Base-by-base conservation (phyloP, 495 filamentous ascomycete genomes). In the Penicillium longicatenatum region DNA sequence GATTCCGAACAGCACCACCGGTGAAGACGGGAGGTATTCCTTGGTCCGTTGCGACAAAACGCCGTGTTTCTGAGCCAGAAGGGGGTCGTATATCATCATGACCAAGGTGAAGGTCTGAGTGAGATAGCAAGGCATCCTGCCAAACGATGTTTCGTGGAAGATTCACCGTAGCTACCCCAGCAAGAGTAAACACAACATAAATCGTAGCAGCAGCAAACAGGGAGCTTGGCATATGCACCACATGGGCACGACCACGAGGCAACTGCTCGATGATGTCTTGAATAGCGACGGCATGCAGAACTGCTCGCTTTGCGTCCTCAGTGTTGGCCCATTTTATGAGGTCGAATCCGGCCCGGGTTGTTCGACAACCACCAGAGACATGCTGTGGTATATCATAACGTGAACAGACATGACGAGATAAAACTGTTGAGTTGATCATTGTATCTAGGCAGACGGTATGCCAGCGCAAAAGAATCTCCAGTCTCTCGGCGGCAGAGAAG, bases 211-310 rank as follows among this genome's bases (percentile, higher is more conserved):
- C 71, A 0, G 79, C 70, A 52, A 81, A 79, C 4, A 81, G 64
- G 2, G 76, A 75, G 46, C 67, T 75, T 1, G 78, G 77, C 68
- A 81, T 75, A 56, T 78, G 77, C 5, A 80, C 70, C 0, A 73
- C 76, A 62, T 81, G 78, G 14, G 76, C 74, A 10, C 77, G 70
- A 4, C 78, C 78, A 20, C 76, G 66, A 6, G 78, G 78, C 1
- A 81, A 54, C 47, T 76, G 70, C 54, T 81, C 78, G n/a, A 81
- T 61, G 17, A 81, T 78, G 39, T 80, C 75, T 60, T 81, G 78
- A 26, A 81, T 80, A 2, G 76, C 73, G 44, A 78, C 68, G 7
- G 77, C 78, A 35, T 81, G 78, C 10, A 81, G 59, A 1, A 79
- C 61, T n/a, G 78, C 75, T 22, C 77, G 69, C 2, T 72, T 66